Base-by-base conservation (phyloP, 2,329 filamentous ascomycete species). In the Teratosphaeria destructans region DNA sequence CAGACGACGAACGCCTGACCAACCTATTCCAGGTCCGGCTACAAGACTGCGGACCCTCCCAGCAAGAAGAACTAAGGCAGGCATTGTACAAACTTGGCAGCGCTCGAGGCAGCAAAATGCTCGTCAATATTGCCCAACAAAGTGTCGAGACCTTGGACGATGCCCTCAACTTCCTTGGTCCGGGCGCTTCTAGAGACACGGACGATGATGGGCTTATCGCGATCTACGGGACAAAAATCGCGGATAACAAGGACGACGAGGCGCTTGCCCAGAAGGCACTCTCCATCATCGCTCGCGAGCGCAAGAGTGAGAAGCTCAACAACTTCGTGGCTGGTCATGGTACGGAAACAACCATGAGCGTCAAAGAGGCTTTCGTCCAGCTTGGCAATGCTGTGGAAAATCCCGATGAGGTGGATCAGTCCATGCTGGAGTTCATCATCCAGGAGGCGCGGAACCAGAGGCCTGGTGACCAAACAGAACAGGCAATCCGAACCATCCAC, bases 91-190 rank as follows among this genome's bases (percentile, higher is more conserved):
- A 82, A 55, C 85, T 89, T 64, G 86, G 84, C 1, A 75, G 79
- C 35, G 76, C 79, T 43, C 78, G 83, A 56, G 72, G 76, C 26
- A 89, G 85, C 68, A 76, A 81, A 52, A 75, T 74, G 52, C 82
- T 89, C 57, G 77, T 80, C 63, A 77, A 79, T 55, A 80, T 82
- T 53, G 83, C 85, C 4, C 65, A 80, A 82, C 66, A 78, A 78
- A 75, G 77, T 14, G 77, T 86, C 32, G 79, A 85, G 62, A 84
- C 80, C n/a, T 81, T 82, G 59, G 79, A 84, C 54, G 83, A 88
- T 68, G 86, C 86, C 1, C 75, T 87, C 35, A 74, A 80, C 12
- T 88, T 81, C 74, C 76, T 89, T 12, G 82, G 79, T 7, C 79
- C 83, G 11, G 74, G 77, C 57, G 70, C 72, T 32, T 72, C 69